Percentiles rank a stretch among this genome's conserved stretches.
Conservation (phyloP, 164 flowering plant species). For the Nymphaea thermarum region DNA sequence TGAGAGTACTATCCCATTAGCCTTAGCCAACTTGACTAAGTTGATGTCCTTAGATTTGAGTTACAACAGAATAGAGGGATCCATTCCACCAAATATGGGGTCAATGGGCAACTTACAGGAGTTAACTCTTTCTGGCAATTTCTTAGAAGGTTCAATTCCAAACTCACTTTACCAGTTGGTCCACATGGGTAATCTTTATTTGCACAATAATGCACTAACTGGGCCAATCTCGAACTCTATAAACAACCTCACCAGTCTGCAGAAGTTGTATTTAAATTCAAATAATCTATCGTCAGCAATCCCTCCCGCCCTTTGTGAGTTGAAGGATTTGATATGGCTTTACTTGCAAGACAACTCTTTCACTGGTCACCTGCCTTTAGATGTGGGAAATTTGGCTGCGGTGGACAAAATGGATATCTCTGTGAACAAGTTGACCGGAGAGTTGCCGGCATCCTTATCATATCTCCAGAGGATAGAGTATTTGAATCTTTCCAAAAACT, state of each 20-base stretch:
- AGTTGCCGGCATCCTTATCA: not conserved
- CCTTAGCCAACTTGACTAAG: slow-evolving; percentile 3
- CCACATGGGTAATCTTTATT: not conserved
- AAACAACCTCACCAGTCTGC: not conserved
- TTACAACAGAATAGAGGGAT: slow-evolving; percentile 1
- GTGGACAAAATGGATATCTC: not conserved
- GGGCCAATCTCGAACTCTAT: slow-evolving; percentile 1
- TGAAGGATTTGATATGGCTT: not conserved
- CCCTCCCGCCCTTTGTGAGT: not conserved
- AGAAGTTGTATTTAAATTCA: not conserved
- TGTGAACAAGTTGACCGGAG: not conserved
- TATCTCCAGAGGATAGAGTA: not conserved
- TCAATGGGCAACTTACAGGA: not conserved
- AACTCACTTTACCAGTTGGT: not conserved
- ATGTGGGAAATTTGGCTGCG: not conserved
- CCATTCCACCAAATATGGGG: not conserved
- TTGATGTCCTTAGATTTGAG: slow-evolving; percentile 1
- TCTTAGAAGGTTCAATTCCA: not conserved
- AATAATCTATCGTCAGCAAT: not conserved
- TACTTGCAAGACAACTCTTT: not conserved
- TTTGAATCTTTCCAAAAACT: not conserved
- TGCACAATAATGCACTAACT: not conserved
- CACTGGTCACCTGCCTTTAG: not conserved
- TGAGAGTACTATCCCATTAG: slow-evolving; percentile 6
- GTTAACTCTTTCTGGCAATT: not conserved